Percentiles rank a stretch among this genome's conserved stretches.
These are phyloP conservation scores for Leccinum rimulosum DNA, from an alignment of 768 basidiomycete genomes.

Conservation along the genomic window DNA sequence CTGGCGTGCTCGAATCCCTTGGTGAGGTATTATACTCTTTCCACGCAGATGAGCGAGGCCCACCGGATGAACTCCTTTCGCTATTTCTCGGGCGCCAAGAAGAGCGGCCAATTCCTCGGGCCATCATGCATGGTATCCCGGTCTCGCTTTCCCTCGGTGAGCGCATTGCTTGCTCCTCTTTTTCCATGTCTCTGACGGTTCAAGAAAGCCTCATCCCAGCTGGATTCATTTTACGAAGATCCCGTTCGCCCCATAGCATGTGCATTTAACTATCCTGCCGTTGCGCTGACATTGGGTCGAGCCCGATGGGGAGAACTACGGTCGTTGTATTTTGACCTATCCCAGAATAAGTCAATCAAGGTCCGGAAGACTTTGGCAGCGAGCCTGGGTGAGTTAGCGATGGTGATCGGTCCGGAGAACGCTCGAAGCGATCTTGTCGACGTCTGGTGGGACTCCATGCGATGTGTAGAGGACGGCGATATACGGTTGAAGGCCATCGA, in stretches of 20 bases:
- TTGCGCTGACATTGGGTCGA: conserved; percentile 76
- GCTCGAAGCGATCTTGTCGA: conserved; percentile 65
- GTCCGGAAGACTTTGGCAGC: conserved; percentile 83
- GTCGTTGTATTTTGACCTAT: conserved; percentile 62
- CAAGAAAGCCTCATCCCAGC: conserved; percentile 21
- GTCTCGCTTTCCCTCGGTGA: conserved; percentile 18
- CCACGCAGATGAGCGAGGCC: conserved; percentile 54
- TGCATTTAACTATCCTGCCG: conserved; percentile 91
- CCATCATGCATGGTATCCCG: conserved; percentile 8
- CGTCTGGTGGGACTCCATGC: conserved; percentile 65
- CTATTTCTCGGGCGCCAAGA: conserved; percentile 70
- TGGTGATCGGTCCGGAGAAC: conserved; percentile 73
- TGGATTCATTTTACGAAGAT: conserved; percentile 57
- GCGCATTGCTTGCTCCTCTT: neutral
- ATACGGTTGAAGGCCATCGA: conserved; percentile 72
- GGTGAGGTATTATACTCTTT: conserved; percentile 91
- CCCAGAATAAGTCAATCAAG: conserved; percentile 55
- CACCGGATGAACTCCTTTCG: conserved; percentile 69
- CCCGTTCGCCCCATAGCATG: conserved; percentile 73
- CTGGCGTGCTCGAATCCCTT: conserved; percentile 79
- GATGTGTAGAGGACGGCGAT: conserved; percentile 57
- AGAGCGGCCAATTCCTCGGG: conserved; percentile 36
- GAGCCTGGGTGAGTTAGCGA: conserved; percentile 84
- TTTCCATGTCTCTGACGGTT: conserved; percentile 4
- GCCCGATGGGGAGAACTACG: conserved; percentile 74